Base-by-base conservation (phyloP, 2,329 filamentous ascomycete species). In the Fusarium odoratissimum region DNA sequence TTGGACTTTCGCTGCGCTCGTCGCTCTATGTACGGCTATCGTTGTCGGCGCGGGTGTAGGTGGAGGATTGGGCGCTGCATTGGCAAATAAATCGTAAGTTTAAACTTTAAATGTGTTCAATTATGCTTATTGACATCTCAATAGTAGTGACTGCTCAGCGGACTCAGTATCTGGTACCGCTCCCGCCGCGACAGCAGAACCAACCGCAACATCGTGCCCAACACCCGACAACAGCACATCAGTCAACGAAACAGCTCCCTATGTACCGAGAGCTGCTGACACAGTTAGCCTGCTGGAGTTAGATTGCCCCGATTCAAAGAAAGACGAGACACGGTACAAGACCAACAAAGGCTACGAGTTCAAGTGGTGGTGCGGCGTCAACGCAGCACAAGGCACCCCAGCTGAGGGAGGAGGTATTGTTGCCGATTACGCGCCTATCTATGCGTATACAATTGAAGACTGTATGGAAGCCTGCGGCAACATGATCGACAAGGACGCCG, bases 311-410 rank as follows among this genome's bases (percentile, higher is more conserved):
- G 46, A 58, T 1, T 54, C 55, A 16, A 64, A 51, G 38, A 63
- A 58, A 14, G 30, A 64, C 5, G 51, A 55, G 57, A 71, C 70
- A 6, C 31, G 14, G 5, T 71, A 67, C 42, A 73, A 73, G 62
- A 58, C 71, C 6, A 71, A 55, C 16, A 63, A 60, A 19, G 71
- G 71, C 8, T 73, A 71, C 19, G 70, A 68, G 31, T 73, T 73
- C 38, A 52, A 60, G 17, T 73, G 67, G 62, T 73, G 71, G 70
- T 73, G 71, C 30, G 71, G 71, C 4, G 71, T 73, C 13, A 68
- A 73, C 12, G 58, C 38, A 8, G 48, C 58, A 11, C 48, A 66
- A 9, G 67, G 66, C 2, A 17, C 30, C 5, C 28, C 23, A 0
- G 67, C 66, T 11, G 48, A 73, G 8, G 67, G 49, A 10, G 70